Conservation (phyloP, 306 rosid genomes). For the Echinosophora koreensis region DNA sequence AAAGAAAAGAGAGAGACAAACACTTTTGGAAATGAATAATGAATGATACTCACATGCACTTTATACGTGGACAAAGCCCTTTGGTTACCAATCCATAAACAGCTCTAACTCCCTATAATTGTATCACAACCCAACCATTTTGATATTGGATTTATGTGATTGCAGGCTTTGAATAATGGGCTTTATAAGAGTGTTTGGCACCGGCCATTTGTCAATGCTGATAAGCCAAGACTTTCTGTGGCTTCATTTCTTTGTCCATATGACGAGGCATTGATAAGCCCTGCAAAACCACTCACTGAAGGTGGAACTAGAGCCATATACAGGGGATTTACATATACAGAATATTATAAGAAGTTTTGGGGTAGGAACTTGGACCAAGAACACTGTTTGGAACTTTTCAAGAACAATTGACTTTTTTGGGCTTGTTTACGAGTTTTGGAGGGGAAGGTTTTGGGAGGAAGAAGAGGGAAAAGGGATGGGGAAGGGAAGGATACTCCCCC, state of each 20-base stretch:
- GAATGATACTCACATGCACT: too few relatives aligned
- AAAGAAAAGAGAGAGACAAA: too few relatives aligned
- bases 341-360: constrained; percentile 87
- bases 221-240: constrained; percentile 82
- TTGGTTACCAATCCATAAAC: not conserved
- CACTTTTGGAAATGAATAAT: too few relatives aligned
- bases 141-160: constrained; percentile 2
- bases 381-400: constrained; percentile 83
- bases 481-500: too few relatives aligned
- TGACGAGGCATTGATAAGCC: constrained; percentile 68
- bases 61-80: not conserved
- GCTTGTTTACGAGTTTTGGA: too few relatives aligned
- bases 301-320: constrained; percentile 61
- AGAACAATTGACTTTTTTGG: constrained; percentile 53
- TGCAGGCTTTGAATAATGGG: constrained; percentile 93
- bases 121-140: constrained; percentile 2
- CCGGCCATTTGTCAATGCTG: constrained; percentile 76
- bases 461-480: too few relatives aligned
- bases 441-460: too few relatives aligned
- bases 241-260: constrained; percentile 88
- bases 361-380: constrained; percentile 74
- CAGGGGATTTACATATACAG: constrained; percentile 71
- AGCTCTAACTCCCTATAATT: not conserved
- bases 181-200: constrained; percentile 94
- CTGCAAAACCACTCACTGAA: constrained; percentile 64